Conservation (phyloP, 1,139 yeast species). For the Geotrichum cucujoidarum region DNA sequence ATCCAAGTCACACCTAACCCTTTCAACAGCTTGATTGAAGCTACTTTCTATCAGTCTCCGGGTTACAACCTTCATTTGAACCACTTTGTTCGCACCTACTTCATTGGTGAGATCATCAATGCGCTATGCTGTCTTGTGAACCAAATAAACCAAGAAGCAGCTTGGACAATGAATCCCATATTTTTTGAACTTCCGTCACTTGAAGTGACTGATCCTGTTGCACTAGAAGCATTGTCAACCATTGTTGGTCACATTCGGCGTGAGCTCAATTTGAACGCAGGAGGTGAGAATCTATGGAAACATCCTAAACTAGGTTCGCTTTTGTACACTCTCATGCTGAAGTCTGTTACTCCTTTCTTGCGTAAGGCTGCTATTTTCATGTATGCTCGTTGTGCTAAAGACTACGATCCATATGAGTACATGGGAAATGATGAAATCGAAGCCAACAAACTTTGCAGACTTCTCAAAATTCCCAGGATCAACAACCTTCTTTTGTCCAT, state of each 20-base stretch:
- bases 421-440: conserved; percentile 41
- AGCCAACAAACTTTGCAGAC: conserved; percentile 52
- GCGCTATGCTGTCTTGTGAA: conserved; percentile 20
- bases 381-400: conserved; percentile 53
- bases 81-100: conserved; percentile 23
- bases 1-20: conserved; percentile 16
- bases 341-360: conserved; percentile 60
- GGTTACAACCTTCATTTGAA: conserved; percentile 23
- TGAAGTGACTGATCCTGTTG: conserved; percentile 18
- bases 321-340: conserved; percentile 52
- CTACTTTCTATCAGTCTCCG: conserved; percentile 27
- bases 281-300: conserved; percentile 11
- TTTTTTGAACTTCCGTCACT: conserved; percentile 25
- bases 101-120: conserved; percentile 24
- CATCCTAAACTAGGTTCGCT: conserved; percentile 12
- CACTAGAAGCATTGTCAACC: conserved; percentile 21
- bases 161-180: conserved; percentile 25
- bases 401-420: conserved; percentile 40
- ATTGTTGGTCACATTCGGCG: conserved; percentile 22
- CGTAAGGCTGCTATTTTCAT: conserved; percentile 62
- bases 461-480: conserved; percentile 49
- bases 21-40: conserved; percentile 27
- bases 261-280: conserved; percentile 16
- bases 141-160: conserved; percentile 21
- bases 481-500: conserved; percentile 29